Conservation (phyloP, 2,329 filamentous ascomycete genomes). For the Diaporthe helianthi region DNA sequence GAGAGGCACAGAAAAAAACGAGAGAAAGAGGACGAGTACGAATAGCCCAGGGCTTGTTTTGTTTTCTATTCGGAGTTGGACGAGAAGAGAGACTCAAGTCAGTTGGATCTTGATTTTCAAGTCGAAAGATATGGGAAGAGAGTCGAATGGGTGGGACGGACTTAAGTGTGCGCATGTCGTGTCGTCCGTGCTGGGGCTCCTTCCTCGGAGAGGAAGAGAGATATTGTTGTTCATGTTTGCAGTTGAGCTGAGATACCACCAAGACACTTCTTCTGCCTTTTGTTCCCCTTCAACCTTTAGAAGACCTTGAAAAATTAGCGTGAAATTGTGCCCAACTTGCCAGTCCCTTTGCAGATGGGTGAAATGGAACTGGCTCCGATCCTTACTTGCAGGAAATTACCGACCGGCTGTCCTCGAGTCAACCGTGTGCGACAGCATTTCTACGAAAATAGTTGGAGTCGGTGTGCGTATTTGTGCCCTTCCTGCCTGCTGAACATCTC, state of each 20-base stretch:
- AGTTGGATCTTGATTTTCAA: conserved; percentile 14
- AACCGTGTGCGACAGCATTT: neutral
- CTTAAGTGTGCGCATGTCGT: neutral
- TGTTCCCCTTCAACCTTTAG: conserved; percentile 19
- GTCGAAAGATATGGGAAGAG: neutral
- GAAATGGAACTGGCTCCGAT: too few species aligned
- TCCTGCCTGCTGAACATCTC: neutral
- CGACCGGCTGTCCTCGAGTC: neutral
- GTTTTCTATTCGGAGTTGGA: neutral
- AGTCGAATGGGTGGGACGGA: neutral
- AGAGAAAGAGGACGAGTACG: conserved; percentile 6
- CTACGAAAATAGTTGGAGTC: neutral
- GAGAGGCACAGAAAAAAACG: neutral
- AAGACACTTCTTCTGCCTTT: conserved; percentile 32
- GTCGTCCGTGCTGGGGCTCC: neutral
- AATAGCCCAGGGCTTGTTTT: neutral
- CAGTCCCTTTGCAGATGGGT: neutral
- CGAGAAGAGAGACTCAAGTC: conserved; percentile 2
- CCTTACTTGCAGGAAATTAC: neutral
- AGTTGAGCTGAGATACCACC: conserved; percentile 34
- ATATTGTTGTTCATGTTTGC: conserved; percentile 33
- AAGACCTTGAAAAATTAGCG: neutral
- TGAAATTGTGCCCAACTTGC: neutral
- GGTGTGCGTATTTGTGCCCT: neutral
- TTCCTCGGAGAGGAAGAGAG: neutral